phyloP scores from a whole-genome alignment of 2,329 filamentous ascomycete species.

The Ophiostoma quercus region DNA sequence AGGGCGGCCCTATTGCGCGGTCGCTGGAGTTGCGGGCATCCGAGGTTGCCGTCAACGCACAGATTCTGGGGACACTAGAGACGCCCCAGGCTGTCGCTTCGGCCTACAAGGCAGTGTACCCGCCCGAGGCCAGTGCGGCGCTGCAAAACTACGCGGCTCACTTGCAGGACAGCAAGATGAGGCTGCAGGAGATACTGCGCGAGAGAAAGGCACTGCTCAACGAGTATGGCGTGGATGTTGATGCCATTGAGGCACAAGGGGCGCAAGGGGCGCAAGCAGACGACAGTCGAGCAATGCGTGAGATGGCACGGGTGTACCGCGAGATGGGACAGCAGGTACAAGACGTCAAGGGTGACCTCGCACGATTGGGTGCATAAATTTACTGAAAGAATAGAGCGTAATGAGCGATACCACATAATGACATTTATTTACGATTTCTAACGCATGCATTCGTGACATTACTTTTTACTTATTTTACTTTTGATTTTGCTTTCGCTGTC shows the following conservation, averaged over 20 bases:
- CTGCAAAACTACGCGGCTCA: conserved; percentile 46
- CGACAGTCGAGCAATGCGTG: conserved; percentile 48
- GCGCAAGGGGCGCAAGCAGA: conserved; percentile 25
- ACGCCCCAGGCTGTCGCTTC: conserved; percentile 35
- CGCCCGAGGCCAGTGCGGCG: conserved; percentile 40
- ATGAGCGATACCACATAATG: not conserved
- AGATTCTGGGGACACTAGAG: conserved; percentile 39
- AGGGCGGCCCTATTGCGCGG: conserved; percentile 48
- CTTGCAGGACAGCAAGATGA: conserved; percentile 44
- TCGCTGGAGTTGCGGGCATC: conserved; percentile 48
- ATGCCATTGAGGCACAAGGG: conserved; percentile 34
- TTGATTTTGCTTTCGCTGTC: not conserved
- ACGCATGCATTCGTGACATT: not conserved
- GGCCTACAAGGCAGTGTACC: conserved; percentile 41
- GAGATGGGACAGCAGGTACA: conserved; percentile 48
- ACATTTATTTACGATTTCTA: not conserved
- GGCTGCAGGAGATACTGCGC: conserved; percentile 43
- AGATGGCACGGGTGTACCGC: conserved; percentile 48
- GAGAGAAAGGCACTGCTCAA: conserved; percentile 41
- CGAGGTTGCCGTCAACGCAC: conserved; percentile 42
- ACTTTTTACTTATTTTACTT: not conserved
- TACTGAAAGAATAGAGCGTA: not conserved
- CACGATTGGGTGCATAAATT: conserved; percentile 28
- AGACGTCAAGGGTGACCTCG: conserved; percentile 47
- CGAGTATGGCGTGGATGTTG: conserved; percentile 46